phyloP scores from a whole-genome alignment of 305 asterid genomes.

The Solanum hybrid region DNA sequence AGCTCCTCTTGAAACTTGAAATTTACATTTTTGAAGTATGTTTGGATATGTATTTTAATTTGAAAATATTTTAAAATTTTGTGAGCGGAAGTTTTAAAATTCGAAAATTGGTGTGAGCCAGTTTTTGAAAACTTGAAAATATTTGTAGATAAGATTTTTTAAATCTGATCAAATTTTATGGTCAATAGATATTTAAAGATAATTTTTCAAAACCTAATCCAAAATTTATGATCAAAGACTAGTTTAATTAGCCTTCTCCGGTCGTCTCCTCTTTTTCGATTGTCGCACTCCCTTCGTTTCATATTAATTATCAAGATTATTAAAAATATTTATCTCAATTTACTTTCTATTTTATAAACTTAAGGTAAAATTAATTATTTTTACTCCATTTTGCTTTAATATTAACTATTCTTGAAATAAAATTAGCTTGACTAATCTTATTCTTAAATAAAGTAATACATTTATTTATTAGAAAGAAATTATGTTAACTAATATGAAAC shows the following conservation, averaged over 20 bases:
- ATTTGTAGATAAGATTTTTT: neutral
- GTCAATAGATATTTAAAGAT: neutral
- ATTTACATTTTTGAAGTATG: neutral
- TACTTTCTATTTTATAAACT: neutral
- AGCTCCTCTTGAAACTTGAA: neutral
- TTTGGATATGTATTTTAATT: neutral
- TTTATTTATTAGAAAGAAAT: no score
- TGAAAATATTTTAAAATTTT: neutral
- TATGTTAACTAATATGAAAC: no score
- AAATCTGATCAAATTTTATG: neutral
- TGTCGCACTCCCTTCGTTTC: neutral
- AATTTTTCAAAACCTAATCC: neutral
- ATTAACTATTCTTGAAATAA: neutral
- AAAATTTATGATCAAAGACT: fast-evolving
- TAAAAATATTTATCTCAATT: neutral
- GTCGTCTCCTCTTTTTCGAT: neutral
- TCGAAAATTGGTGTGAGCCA: neutral
- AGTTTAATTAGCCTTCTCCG: neutral
- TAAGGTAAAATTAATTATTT: neutral
- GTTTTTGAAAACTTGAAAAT: neutral
- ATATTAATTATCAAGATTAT: neutral
- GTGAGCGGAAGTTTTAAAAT: neutral
- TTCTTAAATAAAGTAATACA: no score
- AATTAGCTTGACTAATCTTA: no score
- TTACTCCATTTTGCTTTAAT: neutral